Base-by-base conservation (phyloP, 2,329 filamentous ascomycete genomes). In the Talaromyces sp. region DNA sequence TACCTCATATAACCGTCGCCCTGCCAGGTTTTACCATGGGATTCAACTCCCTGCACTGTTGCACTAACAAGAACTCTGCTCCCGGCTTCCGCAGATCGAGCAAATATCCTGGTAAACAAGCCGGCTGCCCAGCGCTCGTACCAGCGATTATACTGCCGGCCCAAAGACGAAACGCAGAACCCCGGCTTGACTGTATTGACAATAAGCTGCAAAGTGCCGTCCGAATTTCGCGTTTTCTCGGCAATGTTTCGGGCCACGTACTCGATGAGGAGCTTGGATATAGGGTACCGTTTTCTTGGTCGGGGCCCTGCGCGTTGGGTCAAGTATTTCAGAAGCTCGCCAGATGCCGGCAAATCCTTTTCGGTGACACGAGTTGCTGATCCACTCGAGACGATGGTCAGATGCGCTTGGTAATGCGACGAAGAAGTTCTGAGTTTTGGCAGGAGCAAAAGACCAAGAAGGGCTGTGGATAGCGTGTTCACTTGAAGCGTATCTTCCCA, bases 401-500 rank as follows among this genome's bases (percentile, higher is more conserved):
- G 69, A 64, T 81, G 76, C 10, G 27, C 33, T 17, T 28, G 55
- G 7, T 58, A 17, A 15, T 49, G 44, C 52, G 11, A 17, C 4
- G 70, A 67, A 19, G 75, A 73, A 52, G 74, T 75, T 7, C 71
- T 69, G 13, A 84, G 67, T 58, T 80, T 78, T 0, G 80, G 81
- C 1, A 84, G 71, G 11, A 88, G 73, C 1, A 85, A 69, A 2
- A 86, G 64, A 0, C 77, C 82, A 7, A 88, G 71, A 1, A 86
- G 73, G 7, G 79, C 76, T 0, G 83, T 87, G 2, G 83, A 84
- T 1, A 88, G 71, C 1, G 80, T 76, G 67, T 87, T 87, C 65
- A 86, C 81, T 68, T 87, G 84, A 11, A 88, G 64, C 1, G 77
- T 81, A 58, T 79, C 73, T 62, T 85, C 82, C 73, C 77, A 84